Conservation (phyloP, 2,329 filamentous ascomycete species). For the Simplicillium sp. region DNA sequence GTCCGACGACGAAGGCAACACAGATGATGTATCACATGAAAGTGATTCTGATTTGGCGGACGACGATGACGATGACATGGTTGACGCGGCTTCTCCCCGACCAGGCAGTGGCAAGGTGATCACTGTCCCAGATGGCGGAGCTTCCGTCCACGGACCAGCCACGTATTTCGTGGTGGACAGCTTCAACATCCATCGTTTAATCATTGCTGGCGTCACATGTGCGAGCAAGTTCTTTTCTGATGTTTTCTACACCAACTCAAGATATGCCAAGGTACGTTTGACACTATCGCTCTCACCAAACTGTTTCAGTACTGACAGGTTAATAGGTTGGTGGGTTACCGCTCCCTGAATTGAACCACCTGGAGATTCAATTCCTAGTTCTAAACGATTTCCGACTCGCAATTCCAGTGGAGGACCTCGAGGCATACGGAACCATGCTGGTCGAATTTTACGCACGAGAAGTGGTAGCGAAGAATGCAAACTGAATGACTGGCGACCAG, state of each 20-base stretch:
- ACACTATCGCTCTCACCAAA: not conserved
- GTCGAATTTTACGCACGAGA: conserved; percentile 96
- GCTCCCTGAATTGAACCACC: conserved; percentile 83
- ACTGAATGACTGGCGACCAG: too few relatives aligned
- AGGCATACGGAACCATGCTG: conserved; percentile 96
- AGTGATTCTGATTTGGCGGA: conserved; percentile 43
- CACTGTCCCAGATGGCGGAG: conserved; percentile 13
- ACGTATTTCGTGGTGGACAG: conserved; percentile 90
- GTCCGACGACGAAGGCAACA: conserved; percentile 12
- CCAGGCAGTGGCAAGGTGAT: conserved; percentile 13
- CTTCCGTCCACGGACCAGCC: conserved; percentile 21
- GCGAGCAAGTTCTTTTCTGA: conserved; percentile 99
- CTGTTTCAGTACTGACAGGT: not conserved
- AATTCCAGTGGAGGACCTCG: conserved; percentile 87
- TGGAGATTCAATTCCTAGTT: conserved; percentile 90
- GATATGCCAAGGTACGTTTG: conserved; percentile 85
- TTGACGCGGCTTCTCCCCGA: conserved; percentile 15
- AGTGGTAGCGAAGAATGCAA: conserved; percentile 44
- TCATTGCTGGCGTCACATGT: conserved; percentile 95
- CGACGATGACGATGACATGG: conserved; percentile 31
- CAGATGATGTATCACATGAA: conserved; percentile 26
- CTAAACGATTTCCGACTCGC: conserved; percentile 94
- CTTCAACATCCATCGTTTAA: conserved; percentile 94
- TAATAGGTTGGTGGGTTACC: conserved; percentile 84
- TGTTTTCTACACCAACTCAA: conserved; percentile 97